Evolutionary conservation across 768 basidiomycete genomes (phyloP), one percentile per base, ranked within the genome.

Genomic region (Fibroporia radiculosa): DNA sequence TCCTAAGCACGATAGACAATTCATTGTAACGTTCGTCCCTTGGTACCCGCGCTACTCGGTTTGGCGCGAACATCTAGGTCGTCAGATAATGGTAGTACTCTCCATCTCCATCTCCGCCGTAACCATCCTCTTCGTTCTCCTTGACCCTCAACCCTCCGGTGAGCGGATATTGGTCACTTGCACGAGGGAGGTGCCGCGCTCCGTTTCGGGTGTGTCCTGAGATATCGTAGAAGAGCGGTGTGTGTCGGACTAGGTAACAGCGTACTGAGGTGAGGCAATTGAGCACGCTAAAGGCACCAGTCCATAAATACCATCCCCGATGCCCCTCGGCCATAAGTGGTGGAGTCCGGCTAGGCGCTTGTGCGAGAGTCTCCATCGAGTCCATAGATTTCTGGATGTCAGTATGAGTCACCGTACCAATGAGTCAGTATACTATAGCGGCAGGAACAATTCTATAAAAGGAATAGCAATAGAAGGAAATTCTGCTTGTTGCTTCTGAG

Each of bases 21-120:
- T 57, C 54, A 50, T 61, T 60, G 48, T 60, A 62, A 22, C 32
- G 40, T 24, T 36, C 34, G 26, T 57, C 55, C n/a, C 55, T 44
- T 18, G 58, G 42, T 14, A 53, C 58, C 31, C 50, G 41, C 35
- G 52, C 39, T 46, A 61, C 48, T 19, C 62, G 52, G 44, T 64
- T 59, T 26, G 62, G 55, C 25, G 62, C 62, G 48, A 64, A 62
- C 61, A 62, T 64, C 61, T 57, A 62, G 11, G 62, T 25, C 10
- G 57, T 59, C 33, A 58, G 57, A 40, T 62, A 60, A 44, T 59
- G 60, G 47, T 56, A 53, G 46, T 62, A 60, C 51, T 62, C 61
- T 14, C 62, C 62, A 44, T 62, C 60, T 11, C 59, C 54, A 35
- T 62, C 61, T 4, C 50, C 49, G 14, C 44, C 42, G 13, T 49